Evolutionary conservation across 2,329 filamentous ascomycete genomes (phyloP), one percentile per base, ranked within the genome.

Genomic region (Fusarium acutatum): DNA sequence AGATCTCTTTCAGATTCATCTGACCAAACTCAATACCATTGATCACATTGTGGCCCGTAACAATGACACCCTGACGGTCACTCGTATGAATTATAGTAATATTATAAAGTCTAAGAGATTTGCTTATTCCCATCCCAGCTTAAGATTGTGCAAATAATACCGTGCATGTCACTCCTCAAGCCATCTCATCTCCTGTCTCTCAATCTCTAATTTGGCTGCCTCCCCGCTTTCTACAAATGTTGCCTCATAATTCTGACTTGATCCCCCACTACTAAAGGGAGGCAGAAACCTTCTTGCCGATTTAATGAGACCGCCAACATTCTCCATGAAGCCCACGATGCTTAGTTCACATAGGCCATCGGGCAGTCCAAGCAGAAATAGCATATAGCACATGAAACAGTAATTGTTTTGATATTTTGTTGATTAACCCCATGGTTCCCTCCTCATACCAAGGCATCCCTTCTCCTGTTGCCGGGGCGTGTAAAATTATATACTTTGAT

Each of bases 401-500:
- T 46, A 52, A 32, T 60, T 71, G 46, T 49, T 73, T 72, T 64
- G 37, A 54, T 53, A 68, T 66, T 73, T 67, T 67, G 43, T 64
- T 66, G 47, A 75, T 72, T 72, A 69, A 64, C 54, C 58, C 63
- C 40, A 58, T 66, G 38, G 46, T 58, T 47, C 60, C 60, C 43
- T 38, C 46, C 60, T 50, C 49, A 53, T 43, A 52, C 34, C 56
- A 46, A 44, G 58, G 53, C 54, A 61, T 57, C 53, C 59, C 66
- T 54, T 35, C 74, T 62, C 54, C 44, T 71, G 60, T 60, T 65
- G 44, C 38, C 30, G 46, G 63, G 72, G 54, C 41, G 63, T 60
- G 44, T 59, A 46, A 37, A 56, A 75, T 73, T 77, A 78, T 78
- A 62, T 78, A 75, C 65, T 69, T 50, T 71, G 37, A 64, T 76